These are phyloP conservation scores for Symbiotaphrina buchneri DNA, from an alignment of 495 filamentous ascomycete genomes.

Conservation along the genomic window DNA sequence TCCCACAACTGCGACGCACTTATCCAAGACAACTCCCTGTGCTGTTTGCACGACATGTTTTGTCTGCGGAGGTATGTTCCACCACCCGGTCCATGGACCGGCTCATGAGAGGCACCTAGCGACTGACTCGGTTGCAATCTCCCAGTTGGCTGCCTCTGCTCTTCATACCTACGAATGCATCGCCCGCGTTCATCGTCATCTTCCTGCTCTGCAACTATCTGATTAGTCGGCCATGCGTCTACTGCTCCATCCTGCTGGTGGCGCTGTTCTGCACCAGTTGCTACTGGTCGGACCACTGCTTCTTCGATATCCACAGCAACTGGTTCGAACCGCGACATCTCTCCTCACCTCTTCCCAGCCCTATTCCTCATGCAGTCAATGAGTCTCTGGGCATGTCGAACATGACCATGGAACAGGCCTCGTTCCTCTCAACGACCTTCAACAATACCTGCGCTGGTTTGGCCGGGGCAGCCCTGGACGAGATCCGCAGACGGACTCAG, in stretches of 20 bases:
- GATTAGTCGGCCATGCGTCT: constrained; percentile 72
- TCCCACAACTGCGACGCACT: background rate
- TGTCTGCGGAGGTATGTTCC: background rate
- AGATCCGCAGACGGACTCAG: constrained; percentile 23
- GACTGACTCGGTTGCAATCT: constrained; percentile 2
- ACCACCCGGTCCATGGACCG: too few relatives aligned
- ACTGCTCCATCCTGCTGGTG: constrained; percentile 74
- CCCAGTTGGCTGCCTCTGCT: constrained; percentile 52
- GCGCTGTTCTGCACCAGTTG: constrained; percentile 78
- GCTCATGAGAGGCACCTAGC: constrained; percentile 12
- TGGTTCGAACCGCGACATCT: constrained; percentile 54
- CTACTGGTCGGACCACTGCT: constrained; percentile 78
- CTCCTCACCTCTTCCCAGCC: constrained; percentile 11
- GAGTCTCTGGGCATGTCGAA: constrained; percentile 11
- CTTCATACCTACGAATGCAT: constrained; percentile 59
- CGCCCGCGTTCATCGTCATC: constrained; percentile 67
- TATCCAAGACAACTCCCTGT: background rate
- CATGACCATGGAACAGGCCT: constrained; percentile 16
- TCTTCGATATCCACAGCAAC: constrained; percentile 63
- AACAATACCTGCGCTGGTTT: constrained; percentile 47
- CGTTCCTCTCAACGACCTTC: constrained; percentile 31
- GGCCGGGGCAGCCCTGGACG: constrained; percentile 40
- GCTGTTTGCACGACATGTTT: background rate
- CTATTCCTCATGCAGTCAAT: constrained; percentile 6
- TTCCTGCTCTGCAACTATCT: constrained; percentile 82